Percentiles rank a stretch among this genome's conserved stretches.
Evolutionary conservation across 1,139 yeast species (phyloP).

Genomic region (Protomyces arabidopsidicola): DNA sequence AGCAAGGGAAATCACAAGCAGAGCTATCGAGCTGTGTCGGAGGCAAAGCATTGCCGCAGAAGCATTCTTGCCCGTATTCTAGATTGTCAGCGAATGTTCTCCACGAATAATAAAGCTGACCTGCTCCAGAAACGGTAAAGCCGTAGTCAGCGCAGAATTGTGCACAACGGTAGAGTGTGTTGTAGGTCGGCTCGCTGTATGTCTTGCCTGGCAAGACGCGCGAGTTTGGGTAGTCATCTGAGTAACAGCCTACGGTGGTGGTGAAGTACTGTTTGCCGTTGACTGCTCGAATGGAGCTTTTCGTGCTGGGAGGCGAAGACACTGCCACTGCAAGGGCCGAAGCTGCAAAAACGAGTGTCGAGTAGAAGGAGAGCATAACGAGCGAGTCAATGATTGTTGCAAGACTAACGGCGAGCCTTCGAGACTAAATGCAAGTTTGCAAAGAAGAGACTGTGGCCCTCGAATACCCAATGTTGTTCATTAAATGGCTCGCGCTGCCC

Average conservation of each 20-base stretch:
- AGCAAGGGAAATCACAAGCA: constrained; percentile 10
- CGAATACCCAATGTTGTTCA: too few relatives aligned
- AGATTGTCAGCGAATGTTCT: background rate
- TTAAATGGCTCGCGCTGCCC: too few relatives aligned
- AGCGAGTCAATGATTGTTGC: background rate
- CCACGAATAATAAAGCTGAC: background rate
- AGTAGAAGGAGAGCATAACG: background rate
- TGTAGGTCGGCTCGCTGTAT: background rate
- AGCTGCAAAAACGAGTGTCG: background rate
- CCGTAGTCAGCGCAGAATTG: constrained; percentile 13
- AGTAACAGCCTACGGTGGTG: constrained; percentile 4
- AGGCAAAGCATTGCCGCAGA: background rate
- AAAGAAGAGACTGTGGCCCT: too few relatives aligned
- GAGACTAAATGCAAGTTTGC: too few relatives aligned
- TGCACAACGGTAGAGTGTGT: background rate
- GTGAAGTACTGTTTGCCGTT: background rate
- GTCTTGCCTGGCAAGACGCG: constrained; percentile 7
- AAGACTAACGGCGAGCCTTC: too few relatives aligned
- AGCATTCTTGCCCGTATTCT: constrained; percentile 16
- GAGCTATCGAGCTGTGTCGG: background rate
- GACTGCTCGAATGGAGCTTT: background rate
- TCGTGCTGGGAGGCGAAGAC: background rate
- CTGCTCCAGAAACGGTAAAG: constrained; percentile 10
- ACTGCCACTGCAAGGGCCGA: background rate
- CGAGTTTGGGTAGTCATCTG: constrained; percentile 12